Conservation (phyloP, 495 filamentous ascomycete genomes). For the Filosporella fistucella region DNA sequence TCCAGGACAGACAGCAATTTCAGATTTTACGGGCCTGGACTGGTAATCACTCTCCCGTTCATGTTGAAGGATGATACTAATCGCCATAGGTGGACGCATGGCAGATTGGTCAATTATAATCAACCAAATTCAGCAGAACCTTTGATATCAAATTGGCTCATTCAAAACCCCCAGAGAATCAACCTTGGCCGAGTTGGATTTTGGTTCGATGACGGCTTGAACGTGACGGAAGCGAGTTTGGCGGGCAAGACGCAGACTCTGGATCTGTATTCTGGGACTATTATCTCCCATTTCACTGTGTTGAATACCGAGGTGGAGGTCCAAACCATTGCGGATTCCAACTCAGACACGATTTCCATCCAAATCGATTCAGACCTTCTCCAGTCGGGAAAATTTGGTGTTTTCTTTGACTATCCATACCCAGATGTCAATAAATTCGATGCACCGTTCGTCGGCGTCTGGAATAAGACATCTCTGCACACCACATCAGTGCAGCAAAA, state of each 20-base stretch:
- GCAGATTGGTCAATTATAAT: constrained; percentile 45
- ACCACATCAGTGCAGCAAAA: constrained; percentile 28
- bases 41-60: constrained; percentile 31
- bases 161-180: constrained; percentile 46
- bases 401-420: constrained; percentile 50
- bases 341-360: constrained; percentile 42
- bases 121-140: constrained; percentile 46
- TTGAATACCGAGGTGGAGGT: constrained; percentile 34
- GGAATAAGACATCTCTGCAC: constrained; percentile 36
- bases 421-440: constrained; percentile 37
- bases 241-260: constrained; percentile 37
- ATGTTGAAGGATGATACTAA: constrained; percentile 19
- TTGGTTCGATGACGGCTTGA: constrained; percentile 31
- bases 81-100: constrained; percentile 48
- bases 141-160: constrained; percentile 49
- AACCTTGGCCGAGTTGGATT: constrained; percentile 46
- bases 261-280: constrained; percentile 43
- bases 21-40: constrained; percentile 16
- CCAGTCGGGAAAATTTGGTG: constrained; percentile 27
- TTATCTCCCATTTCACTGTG: constrained; percentile 40
- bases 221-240: constrained; percentile 35
- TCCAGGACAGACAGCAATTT: constrained; percentile 1
- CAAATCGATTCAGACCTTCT: constrained; percentile 36
- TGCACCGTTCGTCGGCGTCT: constrained; percentile 39
- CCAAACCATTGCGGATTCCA: constrained; percentile 40